Percentiles rank a stretch among this genome's conserved stretches.
Evolutionary conservation across 192 early-diverging fungal species (phyloP).

Genomic region (Linnemannia elongata): DNA sequence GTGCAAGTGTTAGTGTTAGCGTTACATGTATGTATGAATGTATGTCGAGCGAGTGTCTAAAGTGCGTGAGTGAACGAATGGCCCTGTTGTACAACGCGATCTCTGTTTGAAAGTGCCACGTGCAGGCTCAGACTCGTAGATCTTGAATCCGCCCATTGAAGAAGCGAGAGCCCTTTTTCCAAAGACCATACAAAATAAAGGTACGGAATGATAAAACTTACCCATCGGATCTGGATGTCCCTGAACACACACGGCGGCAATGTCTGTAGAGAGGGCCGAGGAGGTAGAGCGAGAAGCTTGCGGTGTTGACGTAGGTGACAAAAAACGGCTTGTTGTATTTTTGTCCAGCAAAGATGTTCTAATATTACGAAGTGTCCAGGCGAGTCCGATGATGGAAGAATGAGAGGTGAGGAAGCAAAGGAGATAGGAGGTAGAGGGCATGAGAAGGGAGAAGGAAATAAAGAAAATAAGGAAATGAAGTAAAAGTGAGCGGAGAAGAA

Average conservation of each 20-base stretch:
- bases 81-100: neutral
- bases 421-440: neutral
- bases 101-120: neutral
- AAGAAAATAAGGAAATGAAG: neutral
- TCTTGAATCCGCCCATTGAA: neutral
- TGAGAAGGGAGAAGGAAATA: neutral
- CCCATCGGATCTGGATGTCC: neutral
- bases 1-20: neutral
- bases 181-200: neutral
- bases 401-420: neutral
- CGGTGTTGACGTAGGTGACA: conserved; percentile 84
- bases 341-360: conserved; percentile 79
- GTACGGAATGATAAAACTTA: neutral
- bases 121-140: conserved; percentile 1
- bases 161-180: neutral
- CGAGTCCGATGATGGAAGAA: neutral
- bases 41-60: neutral
- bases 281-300: conserved; percentile 82
- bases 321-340: conserved; percentile 82
- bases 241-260: neutral
- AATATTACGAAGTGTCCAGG: neutral
- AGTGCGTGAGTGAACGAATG: neutral
- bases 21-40: too few relatives aligned
- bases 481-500: too few relatives aligned
- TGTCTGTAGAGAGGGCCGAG: conserved; percentile 52